Base-by-base conservation (phyloP, 352 stramenopile species). In the Peronospora farinosa region DNA sequence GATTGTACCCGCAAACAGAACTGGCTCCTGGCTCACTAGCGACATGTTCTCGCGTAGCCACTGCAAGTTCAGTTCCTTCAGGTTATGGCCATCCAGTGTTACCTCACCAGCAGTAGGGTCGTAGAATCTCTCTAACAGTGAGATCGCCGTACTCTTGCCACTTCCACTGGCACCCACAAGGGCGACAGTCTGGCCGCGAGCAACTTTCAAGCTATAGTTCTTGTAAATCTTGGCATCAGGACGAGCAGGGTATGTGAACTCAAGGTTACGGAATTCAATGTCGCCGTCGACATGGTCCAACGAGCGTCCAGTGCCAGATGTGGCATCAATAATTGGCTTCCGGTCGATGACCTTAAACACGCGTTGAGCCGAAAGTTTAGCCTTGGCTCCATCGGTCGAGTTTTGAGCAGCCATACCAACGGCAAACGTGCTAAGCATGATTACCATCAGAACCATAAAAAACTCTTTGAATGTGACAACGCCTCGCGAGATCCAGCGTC, bases 391-490 rank as follows among this genome's bases (percentile, higher is more conserved):
- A 36, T 67, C 62, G 8, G 52, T 59, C 10, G 62, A 57, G 11
- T 57, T 57, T 51, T 70, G 62, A 25, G 62, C 62, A 39, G 62
- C 62, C 62, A 67, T 70, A 4, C 62, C 62, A 13, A 70, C 67
- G 2, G 62, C 62, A 38, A 70, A 70, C 0, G 62, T 67, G 45
- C 62, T 79, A 21, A 88, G 65, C 54, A 88, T 69, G 25, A 91
- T 76, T 6, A 78, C 61, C 54, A 88, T 83, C 8, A 93, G 54
- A 25, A 81, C 74, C 56, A 78, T 80, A 44, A 91, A 76, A 43
- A 92, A 72, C 28, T 84, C 57, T 40, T 86, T 55, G 45, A 92
- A 92, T n/a, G 62, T 71, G 36, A 87, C 67, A 30, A 68, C 71
- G 10, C 55, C 62, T 15, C 80, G 43, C 11, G 50, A 65, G 12